Conservation (phyloP, 805 yeast species). For the Candida anglica region DNA sequence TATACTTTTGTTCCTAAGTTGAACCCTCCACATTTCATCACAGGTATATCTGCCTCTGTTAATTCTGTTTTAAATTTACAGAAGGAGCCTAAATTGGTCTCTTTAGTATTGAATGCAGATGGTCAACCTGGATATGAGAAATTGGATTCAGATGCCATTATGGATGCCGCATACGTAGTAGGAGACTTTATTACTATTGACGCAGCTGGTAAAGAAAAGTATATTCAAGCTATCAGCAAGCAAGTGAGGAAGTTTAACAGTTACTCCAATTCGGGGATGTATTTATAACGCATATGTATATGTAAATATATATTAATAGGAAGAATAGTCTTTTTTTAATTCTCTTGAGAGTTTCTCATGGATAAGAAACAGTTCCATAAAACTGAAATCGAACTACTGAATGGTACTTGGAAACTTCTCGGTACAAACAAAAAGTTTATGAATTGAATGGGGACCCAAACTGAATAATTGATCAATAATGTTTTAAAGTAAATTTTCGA, state of each 20-base stretch:
- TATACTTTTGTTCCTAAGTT: slow-evolving; percentile 22
- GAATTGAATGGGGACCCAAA: slow-evolving; percentile 85
- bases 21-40: slow-evolving; percentile 58
- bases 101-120: slow-evolving; percentile 48
- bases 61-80: slow-evolving; percentile 19
- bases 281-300: slow-evolving; percentile 12
- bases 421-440: slow-evolving; percentile 71
- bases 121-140: slow-evolving; percentile 62
- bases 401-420: slow-evolving; percentile 78
- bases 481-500: slow-evolving; percentile 65
- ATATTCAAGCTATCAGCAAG: slow-evolving; percentile 12
- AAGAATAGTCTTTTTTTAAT: not conserved
- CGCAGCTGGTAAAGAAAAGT: slow-evolving; percentile 6
- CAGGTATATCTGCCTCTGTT: slow-evolving; percentile 53
- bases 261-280: slow-evolving; percentile 25
- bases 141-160: slow-evolving; percentile 38
- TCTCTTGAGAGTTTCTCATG: slow-evolving; percentile 52
- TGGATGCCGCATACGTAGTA: slow-evolving; percentile 26
- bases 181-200: slow-evolving; percentile 6
- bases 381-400: slow-evolving; percentile 80
- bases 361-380: slow-evolving; percentile 93
- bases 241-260: slow-evolving; percentile 19
- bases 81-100: slow-evolving; percentile 5
- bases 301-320: not conserved
- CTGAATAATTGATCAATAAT: slow-evolving; percentile 59